phyloP scores from a whole-genome alignment of 352 stramenopile genomes.

The Thalassiosira hispida region DNA sequence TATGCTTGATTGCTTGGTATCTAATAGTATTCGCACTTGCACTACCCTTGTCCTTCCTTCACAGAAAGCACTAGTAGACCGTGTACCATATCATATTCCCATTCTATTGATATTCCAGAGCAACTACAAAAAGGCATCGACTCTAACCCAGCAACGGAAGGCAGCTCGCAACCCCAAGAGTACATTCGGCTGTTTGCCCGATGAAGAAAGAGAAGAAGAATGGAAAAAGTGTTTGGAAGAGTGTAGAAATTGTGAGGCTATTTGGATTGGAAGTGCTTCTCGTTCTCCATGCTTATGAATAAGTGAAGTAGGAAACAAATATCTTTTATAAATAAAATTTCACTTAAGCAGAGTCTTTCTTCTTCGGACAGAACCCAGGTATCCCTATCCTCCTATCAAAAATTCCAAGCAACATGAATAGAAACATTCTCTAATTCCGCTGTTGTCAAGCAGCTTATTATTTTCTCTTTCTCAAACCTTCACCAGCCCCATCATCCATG shows the following conservation, averaged over 20 bases:
- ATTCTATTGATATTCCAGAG: conserved; percentile 76
- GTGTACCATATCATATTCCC: conserved; percentile 42
- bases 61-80: conserved; percentile 35
- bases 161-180: conserved; percentile 54
- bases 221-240: conserved; percentile 51
- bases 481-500: conserved; percentile 22
- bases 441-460: conserved; percentile 9
- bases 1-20: not conserved
- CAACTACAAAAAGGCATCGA: conserved; percentile 49
- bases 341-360: not conserved
- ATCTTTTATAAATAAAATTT: not conserved
- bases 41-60: conserved; percentile 11
- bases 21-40: not conserved
- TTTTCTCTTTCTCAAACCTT: conserved; percentile 62
- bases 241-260: conserved; percentile 52
- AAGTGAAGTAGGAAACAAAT: not conserved
- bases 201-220: conserved; percentile 48
- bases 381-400: not conserved
- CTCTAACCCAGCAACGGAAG: conserved; percentile 52
- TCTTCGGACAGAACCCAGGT: not conserved
- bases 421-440: not conserved
- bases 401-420: not conserved
- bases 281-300: too few species aligned
- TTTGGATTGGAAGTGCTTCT: conserved; percentile 65
- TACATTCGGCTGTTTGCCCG: conserved; percentile 56